A percentile compares a stretch with the other conserved stretches of the same genome.
Conservation (phyloP, 2,329 filamentous ascomycete genomes). For the Didymella pomorum region DNA sequence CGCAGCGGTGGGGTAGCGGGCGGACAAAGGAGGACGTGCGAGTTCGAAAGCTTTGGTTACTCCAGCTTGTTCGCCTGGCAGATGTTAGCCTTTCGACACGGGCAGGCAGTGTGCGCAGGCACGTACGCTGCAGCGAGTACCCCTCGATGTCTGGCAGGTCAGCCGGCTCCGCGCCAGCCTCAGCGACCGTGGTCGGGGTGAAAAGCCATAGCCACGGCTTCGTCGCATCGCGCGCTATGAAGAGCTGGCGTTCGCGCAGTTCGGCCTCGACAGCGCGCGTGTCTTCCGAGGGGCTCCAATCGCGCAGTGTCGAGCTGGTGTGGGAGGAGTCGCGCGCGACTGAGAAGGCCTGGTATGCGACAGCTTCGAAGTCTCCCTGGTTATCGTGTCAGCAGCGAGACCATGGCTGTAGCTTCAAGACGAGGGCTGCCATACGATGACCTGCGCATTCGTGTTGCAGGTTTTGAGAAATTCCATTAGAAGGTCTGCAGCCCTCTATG, state of each 20-base stretch:
- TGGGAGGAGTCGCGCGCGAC: conserved; percentile 34
- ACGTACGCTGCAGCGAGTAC: conserved; percentile 44
- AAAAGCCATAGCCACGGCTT: conserved; percentile 49
- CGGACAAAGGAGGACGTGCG: conserved; percentile 40
- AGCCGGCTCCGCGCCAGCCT: conserved; percentile 28
- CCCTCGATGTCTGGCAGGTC: conserved; percentile 41
- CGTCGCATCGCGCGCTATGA: conserved; percentile 44
- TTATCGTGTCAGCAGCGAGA: conserved; percentile 29
- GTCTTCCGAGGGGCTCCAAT: conserved; percentile 37
- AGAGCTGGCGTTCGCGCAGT: conserved; percentile 37
- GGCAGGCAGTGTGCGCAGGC: neutral
- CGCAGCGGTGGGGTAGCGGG: conserved; percentile 30
- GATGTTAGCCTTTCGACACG: conserved; percentile 37
- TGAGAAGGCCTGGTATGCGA: conserved; percentile 49
- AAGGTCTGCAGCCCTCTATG: conserved; percentile 44
- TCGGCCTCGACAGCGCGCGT: conserved; percentile 43
- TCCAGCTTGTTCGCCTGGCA: conserved; percentile 44
- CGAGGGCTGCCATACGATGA: conserved; percentile 39
- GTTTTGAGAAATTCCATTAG: conserved; percentile 52
- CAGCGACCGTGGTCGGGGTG: conserved; percentile 36
- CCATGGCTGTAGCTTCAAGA: no score
- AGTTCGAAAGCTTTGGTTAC: conserved; percentile 47
- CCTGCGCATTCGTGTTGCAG: conserved; percentile 51
- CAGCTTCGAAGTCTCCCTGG: conserved; percentile 49
- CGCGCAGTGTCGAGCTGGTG: conserved; percentile 21